A percentile compares a stretch with the other conserved stretches of the same genome.
phyloP scores from a whole-genome alignment of 139 green algal genomes.

The Mesostigma viride region DNA sequence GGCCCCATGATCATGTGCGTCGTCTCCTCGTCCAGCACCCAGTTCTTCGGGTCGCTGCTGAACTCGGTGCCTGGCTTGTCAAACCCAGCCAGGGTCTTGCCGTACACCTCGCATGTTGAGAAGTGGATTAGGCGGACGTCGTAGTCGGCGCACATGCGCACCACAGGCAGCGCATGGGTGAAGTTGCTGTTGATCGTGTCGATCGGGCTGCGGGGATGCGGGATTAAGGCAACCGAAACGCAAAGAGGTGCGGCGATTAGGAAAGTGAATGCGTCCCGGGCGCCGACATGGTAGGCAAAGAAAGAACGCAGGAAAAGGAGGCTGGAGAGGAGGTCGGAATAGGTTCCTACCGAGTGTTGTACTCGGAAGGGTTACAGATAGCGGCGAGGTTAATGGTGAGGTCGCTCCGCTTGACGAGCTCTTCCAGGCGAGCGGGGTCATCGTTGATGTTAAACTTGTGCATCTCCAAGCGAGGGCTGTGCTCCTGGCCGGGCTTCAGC shows the following conservation, averaged over 20 bases:
- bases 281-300: too few relatives aligned
- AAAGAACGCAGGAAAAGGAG: too few relatives aligned
- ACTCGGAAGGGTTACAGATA: constrained; percentile 22
- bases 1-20: constrained; percentile 15
- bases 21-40: constrained; percentile 21
- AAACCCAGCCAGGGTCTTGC: constrained; percentile 22
- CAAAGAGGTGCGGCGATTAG: too few relatives aligned
- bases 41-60: constrained; percentile 16
- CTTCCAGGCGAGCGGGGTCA: constrained; percentile 16
- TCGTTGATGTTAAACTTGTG: constrained; percentile 22
- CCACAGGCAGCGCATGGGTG: constrained; percentile 19
- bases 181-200: constrained; percentile 28
- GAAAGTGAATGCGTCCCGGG: too few relatives aligned
- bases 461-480: constrained; percentile 16
- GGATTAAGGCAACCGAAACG: too few relatives aligned
- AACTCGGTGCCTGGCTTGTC: too few relatives aligned
- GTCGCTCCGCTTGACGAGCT: constrained; percentile 18
- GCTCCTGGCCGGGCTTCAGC: constrained; percentile 8
- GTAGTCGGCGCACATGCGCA: constrained; percentile 19
- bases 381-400: constrained; percentile 22
- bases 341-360: constrained; percentile 25
- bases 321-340: too few relatives aligned
- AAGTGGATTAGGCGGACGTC: constrained; percentile 19
- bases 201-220: too few relatives aligned
- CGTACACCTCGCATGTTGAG: constrained; percentile 25